phyloP scores from a whole-genome alignment of 495 filamentous ascomycete species.

The Penicillium mononematosum region DNA sequence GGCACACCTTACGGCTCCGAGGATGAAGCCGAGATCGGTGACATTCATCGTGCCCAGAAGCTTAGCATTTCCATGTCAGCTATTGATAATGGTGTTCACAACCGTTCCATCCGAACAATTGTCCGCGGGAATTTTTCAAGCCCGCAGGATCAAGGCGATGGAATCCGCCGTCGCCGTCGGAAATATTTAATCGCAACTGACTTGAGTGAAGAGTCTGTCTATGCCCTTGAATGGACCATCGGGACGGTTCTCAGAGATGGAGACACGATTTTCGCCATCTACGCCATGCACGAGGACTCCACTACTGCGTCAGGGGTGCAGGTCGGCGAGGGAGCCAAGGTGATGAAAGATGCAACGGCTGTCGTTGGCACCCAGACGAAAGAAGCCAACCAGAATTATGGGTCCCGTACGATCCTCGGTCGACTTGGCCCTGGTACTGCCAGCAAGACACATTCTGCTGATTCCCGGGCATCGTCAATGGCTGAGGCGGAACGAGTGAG shows the following conservation, averaged over 20 bases:
- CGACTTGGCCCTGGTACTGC: conserved; percentile 39
- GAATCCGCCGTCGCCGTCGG: conserved; percentile 68
- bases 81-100: conserved; percentile 69
- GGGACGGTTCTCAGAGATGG: conserved; percentile 93
- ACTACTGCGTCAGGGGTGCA: conserved; percentile 41
- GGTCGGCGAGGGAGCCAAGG: conserved; percentile 58
- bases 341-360: conserved; percentile 68
- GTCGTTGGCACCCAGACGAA: conserved; percentile 54
- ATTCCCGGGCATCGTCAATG: conserved; percentile 48
- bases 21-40: conserved; percentile 76
- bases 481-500: conserved; percentile 74
- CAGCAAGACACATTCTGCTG: conserved; percentile 44
- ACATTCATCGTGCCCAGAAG: conserved; percentile 82
- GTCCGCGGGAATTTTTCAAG: conserved; percentile 78
- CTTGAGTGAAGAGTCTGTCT: conserved; percentile 86
- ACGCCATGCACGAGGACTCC: conserved; percentile 82
- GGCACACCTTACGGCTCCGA: conserved; percentile 84
- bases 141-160: conserved; percentile 72
- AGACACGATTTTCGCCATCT: conserved; percentile 89
- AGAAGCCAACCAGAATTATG: conserved; percentile 33
- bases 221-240: conserved; percentile 95
- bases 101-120: conserved; percentile 82
- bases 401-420: conserved; percentile 36
- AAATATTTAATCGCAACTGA: conserved; percentile 94
- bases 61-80: conserved; percentile 76